Evolutionary conservation across 257 asterid species (phyloP), one percentile per base, ranked within the genome.

Genomic region (Orobanche coerulescens): DNA sequence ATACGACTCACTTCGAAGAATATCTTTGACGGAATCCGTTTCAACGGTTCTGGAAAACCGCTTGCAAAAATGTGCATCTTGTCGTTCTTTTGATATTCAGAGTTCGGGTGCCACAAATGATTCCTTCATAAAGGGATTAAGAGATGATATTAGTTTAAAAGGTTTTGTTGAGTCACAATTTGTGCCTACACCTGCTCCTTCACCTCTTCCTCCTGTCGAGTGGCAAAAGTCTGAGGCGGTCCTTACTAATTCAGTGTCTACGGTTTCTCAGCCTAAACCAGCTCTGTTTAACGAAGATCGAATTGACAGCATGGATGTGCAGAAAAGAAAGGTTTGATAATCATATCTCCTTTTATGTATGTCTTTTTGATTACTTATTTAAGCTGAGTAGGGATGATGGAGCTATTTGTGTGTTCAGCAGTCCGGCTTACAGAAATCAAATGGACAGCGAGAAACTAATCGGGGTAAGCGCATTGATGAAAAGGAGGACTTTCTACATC

Each of bases 401-500:
- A 39, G 14, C 65, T 62, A 25, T 65, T 64, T 68, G 47, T 61
- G 58, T 62, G 28, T 69, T 75, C 78, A 78, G 88, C 72, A 70
- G 56, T 78, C 72, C 60, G 79, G 49, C 61, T 73, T 62, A 49
- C 72, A 53, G 48, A 81, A 73, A 76, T 58, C 68, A 63, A 76
- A 61, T 65, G 69, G 62, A 71, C 78, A 53, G 33, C 72, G 65
- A 57, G 77, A 70, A 42, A 77, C 69, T 37, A 52, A 61, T 67
- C 81, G 19, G 71, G 74, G 62, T 57, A 76, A 77, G 78, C 78
- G 67, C 65, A 28, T 60, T 24, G 86, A 82, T 54, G 91, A 77
- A 72, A 86, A 82, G 69, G 84, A 77, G 15, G 97, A 89, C 71
- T 93, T 93, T 62, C 84, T 93, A 71, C 94, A 84, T 60, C 99